Evolutionary conservation across 2,329 filamentous ascomycete genomes (phyloP), one percentile per base, ranked within the genome.

Genomic region (Incumbomyces lentus): DNA sequence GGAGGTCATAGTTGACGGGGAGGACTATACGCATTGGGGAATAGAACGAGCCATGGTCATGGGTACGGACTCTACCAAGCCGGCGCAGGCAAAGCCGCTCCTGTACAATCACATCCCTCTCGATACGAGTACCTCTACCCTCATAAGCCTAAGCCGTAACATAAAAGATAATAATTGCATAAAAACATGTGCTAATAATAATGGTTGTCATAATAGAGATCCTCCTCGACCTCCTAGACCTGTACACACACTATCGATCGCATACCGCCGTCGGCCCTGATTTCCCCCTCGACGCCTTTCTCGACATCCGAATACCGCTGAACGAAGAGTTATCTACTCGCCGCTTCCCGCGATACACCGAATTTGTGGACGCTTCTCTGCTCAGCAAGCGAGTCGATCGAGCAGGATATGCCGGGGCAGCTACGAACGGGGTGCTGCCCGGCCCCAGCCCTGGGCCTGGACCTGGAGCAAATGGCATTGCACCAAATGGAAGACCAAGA

Each of bases 171-270:
- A 40, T 29, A n/a, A 16, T 26, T 30, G 38, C 16, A 40, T 26
- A 45, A 12, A 45, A 37, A 37, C 42, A 45, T 45, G 30, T 37
- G 42, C 42, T 45, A 45, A 45, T 45, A 37, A 37, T 45, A 8
- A 13, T 44, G 18, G 33, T 35, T 26, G 17, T 38, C 14, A 32
- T 12, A 7, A 62, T 75, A 68, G 90, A 96, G 72, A 90, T 86
- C 0, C 77, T 95, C 58, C 78, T 95, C 33, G 92, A 96, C 60
- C 73, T 95, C 0, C 75, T 96, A 19, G 90, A 98, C 59, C 75
- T 96, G 2, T 96, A 95, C 64, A 92, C 87, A 0, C 85, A 94
- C 59, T 83, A 93, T 60, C 78, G 79, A 46, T 76, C 78, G 54
- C 72, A 75, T 43, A 95, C 88, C 30, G 79, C 82, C 42, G 71